Conservation (phyloP, 495 filamentous ascomycete species). For the Penicillium pulvis region DNA sequence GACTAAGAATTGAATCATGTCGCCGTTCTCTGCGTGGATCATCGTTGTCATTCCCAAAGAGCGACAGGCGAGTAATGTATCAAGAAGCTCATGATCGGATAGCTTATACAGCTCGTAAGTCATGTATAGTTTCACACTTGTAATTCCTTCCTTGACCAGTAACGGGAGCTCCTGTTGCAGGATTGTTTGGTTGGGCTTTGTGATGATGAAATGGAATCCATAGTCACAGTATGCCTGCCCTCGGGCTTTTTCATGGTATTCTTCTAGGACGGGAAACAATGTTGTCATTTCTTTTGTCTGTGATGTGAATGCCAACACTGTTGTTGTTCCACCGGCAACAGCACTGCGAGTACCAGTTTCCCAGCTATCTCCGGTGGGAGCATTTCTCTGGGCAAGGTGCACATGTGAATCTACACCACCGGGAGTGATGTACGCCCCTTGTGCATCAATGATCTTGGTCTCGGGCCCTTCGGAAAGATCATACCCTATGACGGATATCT, state of each 20-base stretch:
- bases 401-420: conserved; percentile 50
- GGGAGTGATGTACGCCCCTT: conserved; percentile 27
- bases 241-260: conserved; percentile 47
- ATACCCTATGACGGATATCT: conserved; percentile 10
- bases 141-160: conserved; percentile 49
- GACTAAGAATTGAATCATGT: conserved; percentile 54
- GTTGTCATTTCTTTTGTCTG: conserved; percentile 53
- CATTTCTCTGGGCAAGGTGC: conserved; percentile 51
- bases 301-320: conserved; percentile 59
- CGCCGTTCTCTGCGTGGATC: conserved; percentile 64
- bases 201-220: conserved; percentile 60
- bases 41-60: conserved; percentile 32
- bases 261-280: conserved; percentile 48
- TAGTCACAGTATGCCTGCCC: conserved; percentile 60
- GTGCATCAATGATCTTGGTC: conserved; percentile 11
- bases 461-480: conserved; percentile 4
- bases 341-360: conserved; percentile 56
- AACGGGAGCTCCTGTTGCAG: conserved; percentile 47
- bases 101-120: conserved; percentile 60
- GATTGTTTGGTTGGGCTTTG: conserved; percentile 48
- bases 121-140: conserved; percentile 64
- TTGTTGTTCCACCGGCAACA: conserved; percentile 62
- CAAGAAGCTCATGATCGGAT: conserved; percentile 57
- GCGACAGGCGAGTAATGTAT: conserved; percentile 40
- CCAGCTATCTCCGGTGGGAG: conserved; percentile 45